These are phyloP conservation scores for Irpex sp. DNA, from an alignment of 1,284 basidiomycete genomes.

Conservation along the genomic window DNA sequence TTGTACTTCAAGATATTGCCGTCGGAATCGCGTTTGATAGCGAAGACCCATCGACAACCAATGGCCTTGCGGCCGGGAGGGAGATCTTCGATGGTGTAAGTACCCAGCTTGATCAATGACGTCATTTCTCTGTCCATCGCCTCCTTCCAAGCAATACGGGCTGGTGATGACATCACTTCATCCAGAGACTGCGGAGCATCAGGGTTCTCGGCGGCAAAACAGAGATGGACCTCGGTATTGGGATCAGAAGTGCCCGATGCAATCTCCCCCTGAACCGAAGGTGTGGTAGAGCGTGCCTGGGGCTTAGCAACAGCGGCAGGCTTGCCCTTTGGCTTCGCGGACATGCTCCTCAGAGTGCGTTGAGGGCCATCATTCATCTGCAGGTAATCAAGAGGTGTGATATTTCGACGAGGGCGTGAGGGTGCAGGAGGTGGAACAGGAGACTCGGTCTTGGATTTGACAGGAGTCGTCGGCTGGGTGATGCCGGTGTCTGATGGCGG, in stretches of 20 bases:
- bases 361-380: background rate
- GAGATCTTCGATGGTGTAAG: slow-evolving; percentile 16
- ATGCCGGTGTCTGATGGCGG: background rate
- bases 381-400: slow-evolving; percentile 1
- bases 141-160: slow-evolving; percentile 26
- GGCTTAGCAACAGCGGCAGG: background rate
- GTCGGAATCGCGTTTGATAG: slow-evolving; percentile 24
- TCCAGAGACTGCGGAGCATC: slow-evolving; percentile 18
- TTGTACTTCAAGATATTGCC: slow-evolving; percentile 29
- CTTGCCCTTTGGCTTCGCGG: background rate
- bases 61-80: slow-evolving; percentile 22
- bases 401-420: background rate
- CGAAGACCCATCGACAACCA: slow-evolving; percentile 30
- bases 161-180: slow-evolving; percentile 23
- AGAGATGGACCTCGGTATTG: background rate
- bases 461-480: background rate
- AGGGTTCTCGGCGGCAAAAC: slow-evolving; percentile 3
- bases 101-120: slow-evolving; percentile 24
- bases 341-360: background rate
- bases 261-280: background rate
- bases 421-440: background rate
- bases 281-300: background rate
- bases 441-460: background rate
- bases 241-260: background rate
- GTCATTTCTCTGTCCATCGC: slow-evolving; percentile 29